Conservation (phyloP, 331 rosid genomes). For the Acacia concinna region DNA sequence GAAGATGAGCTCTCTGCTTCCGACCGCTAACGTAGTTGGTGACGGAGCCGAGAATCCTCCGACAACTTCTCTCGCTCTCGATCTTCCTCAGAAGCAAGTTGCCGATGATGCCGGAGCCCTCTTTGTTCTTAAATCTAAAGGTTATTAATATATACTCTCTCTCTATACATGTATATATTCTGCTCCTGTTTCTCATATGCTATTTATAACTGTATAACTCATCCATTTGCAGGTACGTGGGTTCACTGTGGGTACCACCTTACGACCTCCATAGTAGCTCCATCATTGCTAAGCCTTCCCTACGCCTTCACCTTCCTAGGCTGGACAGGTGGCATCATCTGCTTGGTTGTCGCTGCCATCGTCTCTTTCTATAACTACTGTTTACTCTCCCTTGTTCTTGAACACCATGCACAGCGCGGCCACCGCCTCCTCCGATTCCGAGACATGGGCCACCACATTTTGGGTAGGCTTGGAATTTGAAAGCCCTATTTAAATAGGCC, state of each 20-base stretch:
- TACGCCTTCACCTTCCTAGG: conserved; percentile 72
- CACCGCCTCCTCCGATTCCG: conserved; percentile 72
- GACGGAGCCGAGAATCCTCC: conserved; percentile 22
- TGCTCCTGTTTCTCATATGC: not conserved
- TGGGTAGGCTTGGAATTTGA: conserved; percentile 49
- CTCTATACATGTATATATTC: too few species aligned
- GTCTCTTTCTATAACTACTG: conserved; percentile 76
- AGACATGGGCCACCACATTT: conserved; percentile 68
- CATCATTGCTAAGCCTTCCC: conserved; percentile 72
- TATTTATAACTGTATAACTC: not conserved
- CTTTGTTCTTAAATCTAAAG: conserved; percentile 60
- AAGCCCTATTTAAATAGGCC: not conserved
- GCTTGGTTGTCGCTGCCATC: conserved; percentile 55
- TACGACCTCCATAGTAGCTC: conserved; percentile 78
- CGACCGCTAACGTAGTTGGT: conserved; percentile 15
- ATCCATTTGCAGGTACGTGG: conserved; percentile 88
- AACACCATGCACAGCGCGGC: conserved; percentile 68
- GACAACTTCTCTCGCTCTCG: not conserved
- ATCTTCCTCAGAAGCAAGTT: not conserved
- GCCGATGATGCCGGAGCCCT: conserved; percentile 67
- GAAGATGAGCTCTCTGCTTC: conserved; percentile 41
- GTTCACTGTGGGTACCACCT: conserved; percentile 80
- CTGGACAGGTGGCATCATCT: conserved; percentile 66
- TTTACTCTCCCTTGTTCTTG: conserved; percentile 65
- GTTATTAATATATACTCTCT: not conserved